These are phyloP conservation scores for Athelia psychrophila DNA, from an alignment of 1,284 basidiomycete genomes.

Conservation along the genomic window DNA sequence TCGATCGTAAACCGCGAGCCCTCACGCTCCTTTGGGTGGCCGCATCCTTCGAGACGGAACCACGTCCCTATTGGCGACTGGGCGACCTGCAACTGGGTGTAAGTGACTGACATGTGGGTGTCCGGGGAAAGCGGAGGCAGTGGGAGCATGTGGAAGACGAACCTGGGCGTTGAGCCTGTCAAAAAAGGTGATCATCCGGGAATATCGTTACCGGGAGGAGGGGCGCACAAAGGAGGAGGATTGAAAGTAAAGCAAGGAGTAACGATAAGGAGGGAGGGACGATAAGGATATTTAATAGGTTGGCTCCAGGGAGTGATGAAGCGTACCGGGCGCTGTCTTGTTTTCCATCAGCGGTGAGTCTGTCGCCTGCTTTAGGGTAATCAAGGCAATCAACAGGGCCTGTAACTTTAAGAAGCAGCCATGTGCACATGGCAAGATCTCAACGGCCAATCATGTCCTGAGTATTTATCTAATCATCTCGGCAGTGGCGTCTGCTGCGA, in stretches of 20 bases:
- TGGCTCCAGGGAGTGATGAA: too few species aligned
- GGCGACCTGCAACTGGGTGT: constrained; percentile 47
- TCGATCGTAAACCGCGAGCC: constrained; percentile 80
- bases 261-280: neutral
- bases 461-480: too few species aligned
- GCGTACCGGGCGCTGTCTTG: too few species aligned
- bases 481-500: too few species aligned
- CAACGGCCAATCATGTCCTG: too few species aligned
- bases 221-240: neutral
- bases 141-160: constrained; percentile 12
- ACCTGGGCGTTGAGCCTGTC: constrained; percentile 43
- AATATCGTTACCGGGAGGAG: too few species aligned
- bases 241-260: neutral
- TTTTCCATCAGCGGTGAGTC: too few species aligned
- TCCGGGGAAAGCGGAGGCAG: constrained; percentile 17
- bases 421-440: too few species aligned
- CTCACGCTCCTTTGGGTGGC: constrained; percentile 69
- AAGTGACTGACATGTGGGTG: neutral
- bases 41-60: constrained; percentile 85
- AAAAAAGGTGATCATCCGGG: constrained; percentile 36
- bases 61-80: constrained; percentile 71
- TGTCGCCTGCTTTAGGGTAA: neutral
- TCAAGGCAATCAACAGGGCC: too few species aligned
- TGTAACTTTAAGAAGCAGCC: too few species aligned
- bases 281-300: neutral